Evolutionary conservation across 2,329 filamentous ascomycete genomes (phyloP), one percentile per base, ranked within the genome.

Genomic region (Sclerotinia nivalis): DNA sequence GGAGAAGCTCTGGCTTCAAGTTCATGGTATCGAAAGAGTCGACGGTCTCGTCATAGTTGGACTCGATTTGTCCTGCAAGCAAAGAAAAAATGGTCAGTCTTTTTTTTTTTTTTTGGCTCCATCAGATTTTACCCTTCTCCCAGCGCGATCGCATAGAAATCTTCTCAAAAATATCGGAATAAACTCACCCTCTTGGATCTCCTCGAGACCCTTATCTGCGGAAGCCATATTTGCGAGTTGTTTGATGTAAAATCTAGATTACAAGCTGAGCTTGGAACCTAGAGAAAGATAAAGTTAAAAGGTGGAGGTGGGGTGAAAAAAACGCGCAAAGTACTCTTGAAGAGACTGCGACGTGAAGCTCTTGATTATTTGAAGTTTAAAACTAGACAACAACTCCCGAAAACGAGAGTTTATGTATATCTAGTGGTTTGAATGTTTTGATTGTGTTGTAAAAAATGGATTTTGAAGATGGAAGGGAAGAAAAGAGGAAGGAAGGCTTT

Each of bases 31-130:
- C 96, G 86, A 99, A 99, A 73, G 93, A 97, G 86, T 99, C 96
- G 84, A 96, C 95, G 80, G 95, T 94, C 89, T 98, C 94, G 89
- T 99, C 96, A 87, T 98, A 99, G 93, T 99, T 99, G 82, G 94
- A 97, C 89, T 99, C 96, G 88, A 99, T 99, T 87, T 97, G 93
- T 85, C 91, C 95, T 97, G 82, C 79, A 49, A 52, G 65, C 5
- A 43, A 66, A 71, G 73, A 71, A 66, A 70, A 52, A 69, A 22
- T 73, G 50, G 40, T 69, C 12, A 69, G 67, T 55, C 13, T 40
- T 34, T 7, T 15, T 43, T 43, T 12, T 43, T 43, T 43, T 12
- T 43, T 43, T 10, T n/a, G 12, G 34, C 47, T n/a, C 5, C 47
- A 55, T 37, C 40, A 31, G n/a, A 28, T 34, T 55, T 55, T 65